Percentiles rank a stretch among this genome's conserved stretches.
phyloP scores from a whole-genome alignment of 768 basidiomycete genomes.

The Sporobolomyces pararoseus region DNA sequence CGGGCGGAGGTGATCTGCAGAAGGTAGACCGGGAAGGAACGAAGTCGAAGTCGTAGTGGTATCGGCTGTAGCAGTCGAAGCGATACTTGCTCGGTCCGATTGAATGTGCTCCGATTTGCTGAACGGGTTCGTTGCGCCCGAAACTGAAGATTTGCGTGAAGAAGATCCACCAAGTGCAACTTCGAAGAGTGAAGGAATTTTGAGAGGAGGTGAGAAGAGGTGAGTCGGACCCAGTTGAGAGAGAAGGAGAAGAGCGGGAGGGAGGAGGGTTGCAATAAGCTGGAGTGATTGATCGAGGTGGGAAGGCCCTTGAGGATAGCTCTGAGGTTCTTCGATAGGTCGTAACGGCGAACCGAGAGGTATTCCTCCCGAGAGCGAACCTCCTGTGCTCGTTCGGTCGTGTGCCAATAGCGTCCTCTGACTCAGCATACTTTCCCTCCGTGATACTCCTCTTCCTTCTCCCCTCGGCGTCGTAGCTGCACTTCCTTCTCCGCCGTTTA shows the following conservation, averaged over 20 bases:
- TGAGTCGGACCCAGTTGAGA: constrained; percentile 38
- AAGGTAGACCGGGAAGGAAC: constrained; percentile 13
- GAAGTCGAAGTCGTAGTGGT: constrained; percentile 11
- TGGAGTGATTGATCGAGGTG: constrained; percentile 34
- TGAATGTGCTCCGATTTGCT: constrained; percentile 10
- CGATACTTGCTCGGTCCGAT: constrained; percentile 30
- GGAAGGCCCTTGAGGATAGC: not conserved
- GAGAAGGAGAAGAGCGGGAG: constrained; percentile 38
- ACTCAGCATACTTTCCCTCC: constrained; percentile 30
- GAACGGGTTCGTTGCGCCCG: constrained; percentile 8
- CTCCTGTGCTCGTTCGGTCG: constrained; percentile 4
- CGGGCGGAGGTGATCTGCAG: constrained; percentile 14
- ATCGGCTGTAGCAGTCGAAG: constrained; percentile 24
- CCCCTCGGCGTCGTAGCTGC: not conserved
- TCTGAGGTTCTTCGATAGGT: constrained; percentile 18
- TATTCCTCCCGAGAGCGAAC: not conserved
- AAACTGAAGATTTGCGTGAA: constrained; percentile 14
- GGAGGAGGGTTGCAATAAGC: constrained; percentile 38
- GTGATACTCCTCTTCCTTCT: not conserved
- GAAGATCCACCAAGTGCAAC: constrained; percentile 12
- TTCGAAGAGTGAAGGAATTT: constrained; percentile 29
- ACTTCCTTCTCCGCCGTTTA: not conserved
- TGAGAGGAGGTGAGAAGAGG: constrained; percentile 39
- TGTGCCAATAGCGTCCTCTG: constrained; percentile 29
- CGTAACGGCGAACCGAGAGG: not conserved